phyloP scores from a whole-genome alignment of 371 early-diverging fungal genomes.

The Mucor piriformis region DNA sequence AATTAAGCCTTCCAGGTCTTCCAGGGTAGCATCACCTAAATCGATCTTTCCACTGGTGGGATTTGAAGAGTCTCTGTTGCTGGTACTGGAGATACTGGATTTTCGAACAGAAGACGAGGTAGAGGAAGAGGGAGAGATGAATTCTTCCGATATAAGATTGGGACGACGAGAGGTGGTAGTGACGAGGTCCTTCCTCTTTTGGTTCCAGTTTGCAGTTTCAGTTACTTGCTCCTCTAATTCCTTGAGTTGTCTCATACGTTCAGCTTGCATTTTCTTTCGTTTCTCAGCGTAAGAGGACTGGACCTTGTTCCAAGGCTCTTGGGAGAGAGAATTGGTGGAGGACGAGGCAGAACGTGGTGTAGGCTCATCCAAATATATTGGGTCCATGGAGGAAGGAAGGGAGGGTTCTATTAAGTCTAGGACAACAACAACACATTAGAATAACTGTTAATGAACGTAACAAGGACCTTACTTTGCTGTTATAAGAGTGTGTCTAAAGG shows the following conservation, averaged over 20 bases:
- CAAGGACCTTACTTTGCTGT: neutral
- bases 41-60: conserved; percentile 20
- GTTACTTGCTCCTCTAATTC: conserved; percentile 46
- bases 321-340: conserved; percentile 19
- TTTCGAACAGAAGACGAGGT: neutral
- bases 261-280: conserved; percentile 39
- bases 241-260: conserved; percentile 40
- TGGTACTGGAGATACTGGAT: neutral
- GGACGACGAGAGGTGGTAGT: conserved; percentile 19
- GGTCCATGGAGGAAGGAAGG: neutral
- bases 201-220: conserved; percentile 38
- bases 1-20: conserved; percentile 50
- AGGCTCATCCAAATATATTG: conserved; percentile 2
- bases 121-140: conserved; percentile 2
- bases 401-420: too few relatives aligned
- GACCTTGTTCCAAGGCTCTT: conserved; percentile 33
- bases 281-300: conserved; percentile 30
- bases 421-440: too few relatives aligned
- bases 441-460: too few relatives aligned
- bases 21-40: conserved; percentile 44
- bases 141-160: conserved; percentile 13
- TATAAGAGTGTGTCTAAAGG: too few relatives aligned
- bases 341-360: conserved; percentile 16
- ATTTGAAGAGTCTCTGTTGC: conserved; percentile 6
- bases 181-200: conserved; percentile 35